These are phyloP conservation scores for Candida methanosorbosa DNA, from an alignment of 805 yeast genomes.

Conservation along the genomic window DNA sequence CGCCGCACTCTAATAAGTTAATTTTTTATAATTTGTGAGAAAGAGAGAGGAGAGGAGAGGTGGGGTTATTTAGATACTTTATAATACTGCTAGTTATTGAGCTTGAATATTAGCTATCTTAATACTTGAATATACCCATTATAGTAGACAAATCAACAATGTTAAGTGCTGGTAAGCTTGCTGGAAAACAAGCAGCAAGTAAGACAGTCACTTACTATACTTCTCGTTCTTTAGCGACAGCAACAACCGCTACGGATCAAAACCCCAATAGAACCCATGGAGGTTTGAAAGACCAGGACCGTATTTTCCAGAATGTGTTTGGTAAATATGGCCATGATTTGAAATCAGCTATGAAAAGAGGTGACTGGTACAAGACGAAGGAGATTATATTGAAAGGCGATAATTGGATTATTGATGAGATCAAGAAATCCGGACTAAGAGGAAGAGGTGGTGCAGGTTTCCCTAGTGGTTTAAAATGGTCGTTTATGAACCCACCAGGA, in stretches of 20 bases:
- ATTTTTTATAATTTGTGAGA: too few species aligned
- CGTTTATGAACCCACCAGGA: constrained; percentile 92
- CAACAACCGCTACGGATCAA: constrained; percentile 40
- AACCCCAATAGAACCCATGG: constrained; percentile 54
- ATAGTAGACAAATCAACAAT: constrained; percentile 8
- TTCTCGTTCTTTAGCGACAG: constrained; percentile 15
- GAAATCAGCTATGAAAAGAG: constrained; percentile 67
- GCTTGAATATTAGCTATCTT: too few species aligned
- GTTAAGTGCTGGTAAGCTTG: too few species aligned
- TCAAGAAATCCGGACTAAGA: constrained; percentile 75
- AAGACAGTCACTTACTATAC: neutral
- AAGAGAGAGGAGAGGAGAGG: too few species aligned
- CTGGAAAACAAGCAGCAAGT: too few species aligned
- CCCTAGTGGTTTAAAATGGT: constrained; percentile 88
- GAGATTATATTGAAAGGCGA: constrained; percentile 79
- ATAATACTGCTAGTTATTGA: too few species aligned
- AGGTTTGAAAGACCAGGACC: constrained; percentile 72
- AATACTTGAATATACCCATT: too few species aligned
- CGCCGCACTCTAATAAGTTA: too few species aligned
- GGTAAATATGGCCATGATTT: constrained; percentile 68
- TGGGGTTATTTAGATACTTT: too few species aligned
- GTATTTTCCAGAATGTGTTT: constrained; percentile 81
- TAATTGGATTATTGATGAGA: constrained; percentile 83
- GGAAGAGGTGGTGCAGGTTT: constrained; percentile 95
- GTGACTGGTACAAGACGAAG: constrained; percentile 90